A percentile compares a stretch with the other conserved stretches of the same genome.
phyloP scores from a whole-genome alignment of 169 alveolate species.

The Cryptosporidium baileyi region DNA sequence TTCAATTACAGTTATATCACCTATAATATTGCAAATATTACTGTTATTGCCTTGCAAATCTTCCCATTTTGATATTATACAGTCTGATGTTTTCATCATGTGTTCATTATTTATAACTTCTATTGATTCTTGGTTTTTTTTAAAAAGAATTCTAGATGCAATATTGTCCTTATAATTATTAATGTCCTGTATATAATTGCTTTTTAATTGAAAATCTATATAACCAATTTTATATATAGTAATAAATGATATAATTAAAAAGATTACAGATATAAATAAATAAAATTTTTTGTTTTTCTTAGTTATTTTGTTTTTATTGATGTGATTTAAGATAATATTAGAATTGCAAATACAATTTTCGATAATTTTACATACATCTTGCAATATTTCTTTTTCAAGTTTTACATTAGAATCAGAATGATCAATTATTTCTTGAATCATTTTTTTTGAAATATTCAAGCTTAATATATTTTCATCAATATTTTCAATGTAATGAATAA shows the following conservation, averaged over 20 bases:
- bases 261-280: neutral
- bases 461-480: conserved; percentile 12
- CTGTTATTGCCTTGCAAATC: neutral
- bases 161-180: neutral
- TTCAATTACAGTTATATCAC: conserved; percentile 43
- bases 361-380: neutral
- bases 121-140: neutral
- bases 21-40: conserved; percentile 45
- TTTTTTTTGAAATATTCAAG: conserved; percentile 13
- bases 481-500: neutral
- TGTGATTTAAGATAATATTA: neutral
- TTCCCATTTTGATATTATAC: conserved; percentile 18
- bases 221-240: neutral
- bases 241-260: neutral
- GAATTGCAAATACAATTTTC: conserved; percentile 34
- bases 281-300: neutral
- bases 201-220: no score
- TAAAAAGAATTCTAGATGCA: neutral
- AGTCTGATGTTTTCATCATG: conserved; percentile 22
- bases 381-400: neutral
- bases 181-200: neutral
- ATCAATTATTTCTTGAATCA: conserved; percentile 2
- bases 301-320: neutral
- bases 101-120: neutral
- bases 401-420: neutral